phyloP scores from a whole-genome alignment of 148 eudicot genomes.

The Heliosperma pusillum region DNA sequence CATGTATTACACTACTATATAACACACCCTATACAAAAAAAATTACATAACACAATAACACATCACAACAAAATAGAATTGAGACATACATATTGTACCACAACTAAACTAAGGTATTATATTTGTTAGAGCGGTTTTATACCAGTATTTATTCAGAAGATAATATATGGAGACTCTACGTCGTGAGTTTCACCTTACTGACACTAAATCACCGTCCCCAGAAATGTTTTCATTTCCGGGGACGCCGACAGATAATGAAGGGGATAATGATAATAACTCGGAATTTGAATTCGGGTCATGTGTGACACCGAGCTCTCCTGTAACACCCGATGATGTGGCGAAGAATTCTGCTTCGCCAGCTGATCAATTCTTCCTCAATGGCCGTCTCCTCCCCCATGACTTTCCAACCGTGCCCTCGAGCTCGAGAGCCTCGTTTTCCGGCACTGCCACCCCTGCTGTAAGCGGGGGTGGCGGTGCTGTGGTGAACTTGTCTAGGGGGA shows the following conservation, averaged over 20 bases:
- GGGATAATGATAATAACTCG: slow-evolving; percentile 5
- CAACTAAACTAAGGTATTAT: not conserved
- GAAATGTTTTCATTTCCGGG: slow-evolving; percentile 45
- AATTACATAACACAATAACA: too few relatives aligned
- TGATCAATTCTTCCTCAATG: slow-evolving; percentile 71
- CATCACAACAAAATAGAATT: too few relatives aligned
- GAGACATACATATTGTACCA: not conserved
- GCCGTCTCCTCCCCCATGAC: slow-evolving; percentile 65
- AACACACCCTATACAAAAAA: slow-evolving; percentile 12
- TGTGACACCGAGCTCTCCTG: slow-evolving; percentile 29
- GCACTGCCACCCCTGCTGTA: not conserved
- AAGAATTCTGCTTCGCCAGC: slow-evolving; percentile 58
- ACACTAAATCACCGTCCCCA: slow-evolving; percentile 30
- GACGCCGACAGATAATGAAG: slow-evolving; percentile 9
- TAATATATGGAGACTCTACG: slow-evolving; percentile 1
- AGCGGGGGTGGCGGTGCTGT: not conserved
- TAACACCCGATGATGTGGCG: not conserved
- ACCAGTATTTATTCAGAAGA: too few relatives aligned
- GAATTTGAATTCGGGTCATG: slow-evolving; percentile 57
- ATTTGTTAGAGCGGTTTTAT: not conserved
- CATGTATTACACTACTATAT: slow-evolving; percentile 11
- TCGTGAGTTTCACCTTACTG: not conserved
- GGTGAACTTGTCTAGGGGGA: slow-evolving; percentile 34
- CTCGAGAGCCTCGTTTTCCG: slow-evolving; percentile 26
- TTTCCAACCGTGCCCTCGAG: slow-evolving; percentile 37